phyloP scores from a whole-genome alignment of 2,329 filamentous ascomycete genomes.

The Stylonectria norvegica region DNA sequence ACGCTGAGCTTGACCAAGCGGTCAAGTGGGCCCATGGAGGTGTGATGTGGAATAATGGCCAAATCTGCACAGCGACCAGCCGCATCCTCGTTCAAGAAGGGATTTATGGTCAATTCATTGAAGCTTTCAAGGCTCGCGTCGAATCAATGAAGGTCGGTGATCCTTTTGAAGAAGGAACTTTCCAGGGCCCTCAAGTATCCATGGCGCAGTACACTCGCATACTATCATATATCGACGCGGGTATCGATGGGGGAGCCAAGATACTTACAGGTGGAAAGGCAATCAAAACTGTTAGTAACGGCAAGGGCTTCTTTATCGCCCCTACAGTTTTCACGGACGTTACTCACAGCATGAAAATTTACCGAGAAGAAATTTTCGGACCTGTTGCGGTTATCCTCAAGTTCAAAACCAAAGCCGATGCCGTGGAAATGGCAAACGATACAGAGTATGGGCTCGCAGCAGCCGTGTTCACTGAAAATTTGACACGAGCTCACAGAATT shows the following conservation, averaged over 20 bases:
- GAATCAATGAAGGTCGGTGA: conserved; percentile 64
- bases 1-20: conserved; percentile 63
- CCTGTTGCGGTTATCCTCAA: conserved; percentile 38
- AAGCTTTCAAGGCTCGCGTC: conserved; percentile 56
- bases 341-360: conserved; percentile 37
- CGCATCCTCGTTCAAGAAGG: conserved; percentile 60
- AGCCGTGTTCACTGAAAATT: conserved; percentile 57
- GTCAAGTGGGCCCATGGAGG: conserved; percentile 54
- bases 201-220: conserved; percentile 67
- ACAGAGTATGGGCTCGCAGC: conserved; percentile 58
- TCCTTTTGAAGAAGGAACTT: conserved; percentile 63
- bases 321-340: conserved; percentile 43
- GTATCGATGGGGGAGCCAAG: conserved; percentile 64
- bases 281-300: conserved; percentile 24
- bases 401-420: conserved; percentile 41
- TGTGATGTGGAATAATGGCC: conserved; percentile 58
- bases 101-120: conserved; percentile 60
- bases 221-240: conserved; percentile 64
- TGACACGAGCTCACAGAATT: conserved; percentile 45
- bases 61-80: conserved; percentile 63
- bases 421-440: conserved; percentile 41
- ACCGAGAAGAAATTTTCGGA: conserved; percentile 43
- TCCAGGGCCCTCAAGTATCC: conserved; percentile 70
- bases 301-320: conserved; percentile 42
- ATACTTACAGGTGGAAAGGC: conserved; percentile 56